A percentile compares a stretch with the other conserved stretches of the same genome.
Conservation (phyloP, 139 green algal species). For the Chlorella sp. region DNA sequence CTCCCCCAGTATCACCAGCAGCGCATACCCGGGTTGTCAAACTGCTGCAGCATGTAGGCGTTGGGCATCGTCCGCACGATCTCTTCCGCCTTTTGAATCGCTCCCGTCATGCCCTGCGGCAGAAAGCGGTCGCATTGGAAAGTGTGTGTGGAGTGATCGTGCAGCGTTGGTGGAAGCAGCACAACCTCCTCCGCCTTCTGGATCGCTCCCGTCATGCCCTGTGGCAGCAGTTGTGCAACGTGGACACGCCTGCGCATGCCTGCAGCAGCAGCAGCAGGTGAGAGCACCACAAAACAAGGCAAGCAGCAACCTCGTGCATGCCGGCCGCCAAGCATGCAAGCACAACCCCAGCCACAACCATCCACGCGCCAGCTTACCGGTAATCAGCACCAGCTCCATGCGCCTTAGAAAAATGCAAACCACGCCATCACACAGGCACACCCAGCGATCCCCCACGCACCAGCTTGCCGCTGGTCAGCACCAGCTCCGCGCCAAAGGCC, state of each 20-base stretch:
- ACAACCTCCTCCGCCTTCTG: too few species aligned
- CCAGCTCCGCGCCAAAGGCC: conserved; percentile 90
- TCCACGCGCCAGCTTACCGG: neutral
- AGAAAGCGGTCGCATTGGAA: neutral
- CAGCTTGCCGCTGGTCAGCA: conserved; percentile 80
- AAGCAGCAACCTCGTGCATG: neutral
- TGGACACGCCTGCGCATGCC: too few species aligned
- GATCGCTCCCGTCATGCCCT: neutral
- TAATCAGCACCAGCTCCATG: neutral
- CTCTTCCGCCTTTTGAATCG: conserved; percentile 93
- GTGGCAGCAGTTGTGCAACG: too few species aligned
- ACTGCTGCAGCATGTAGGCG: conserved; percentile 97
- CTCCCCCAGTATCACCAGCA: neutral
- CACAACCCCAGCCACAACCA: neutral
- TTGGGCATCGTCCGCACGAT: conserved; percentile 77
- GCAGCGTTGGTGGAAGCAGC: too few species aligned
- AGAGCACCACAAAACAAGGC: too few species aligned
- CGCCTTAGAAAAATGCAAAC: too few species aligned
- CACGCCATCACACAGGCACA: too few species aligned
- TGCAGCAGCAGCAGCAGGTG: too few species aligned
- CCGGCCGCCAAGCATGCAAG: neutral
- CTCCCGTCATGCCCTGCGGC: conserved; percentile 75
- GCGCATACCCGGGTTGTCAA: conserved; percentile 87
- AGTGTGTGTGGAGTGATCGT: too few species aligned
- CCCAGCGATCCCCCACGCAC: neutral